phyloP scores from a whole-genome alignment of 2,329 filamentous ascomycete genomes.

The Thielaviopsis ethacetica region DNA sequence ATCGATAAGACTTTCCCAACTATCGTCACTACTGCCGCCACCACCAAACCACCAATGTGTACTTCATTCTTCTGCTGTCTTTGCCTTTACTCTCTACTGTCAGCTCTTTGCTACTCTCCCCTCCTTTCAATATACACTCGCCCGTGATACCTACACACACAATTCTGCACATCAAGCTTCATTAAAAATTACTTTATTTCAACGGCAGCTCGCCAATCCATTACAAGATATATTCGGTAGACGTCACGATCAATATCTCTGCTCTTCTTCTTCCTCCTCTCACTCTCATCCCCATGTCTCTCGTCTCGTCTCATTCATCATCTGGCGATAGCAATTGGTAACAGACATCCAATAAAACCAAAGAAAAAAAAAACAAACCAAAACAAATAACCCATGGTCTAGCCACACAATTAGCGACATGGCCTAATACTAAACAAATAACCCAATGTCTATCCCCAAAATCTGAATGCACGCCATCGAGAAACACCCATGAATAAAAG shows the following conservation, averaged over 20 bases:
- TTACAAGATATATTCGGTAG: background rate
- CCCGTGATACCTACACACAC: too few relatives aligned
- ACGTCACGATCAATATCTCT: background rate
- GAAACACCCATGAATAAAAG: background rate
- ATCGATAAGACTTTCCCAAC: background rate
- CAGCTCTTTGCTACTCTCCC: too few relatives aligned
- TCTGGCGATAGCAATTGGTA: constrained; percentile 1
- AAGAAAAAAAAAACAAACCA: constrained; percentile 1
- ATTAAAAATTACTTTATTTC: too few relatives aligned
- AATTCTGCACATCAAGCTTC: too few relatives aligned
- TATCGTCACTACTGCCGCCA: too few relatives aligned
- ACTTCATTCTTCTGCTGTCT: too few relatives aligned
- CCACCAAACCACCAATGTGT: too few relatives aligned
- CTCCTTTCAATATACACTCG: too few relatives aligned
- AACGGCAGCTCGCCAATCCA: too few relatives aligned
- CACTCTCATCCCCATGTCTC: background rate
- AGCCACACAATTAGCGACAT: background rate
- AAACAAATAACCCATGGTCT: constrained; percentile 2
- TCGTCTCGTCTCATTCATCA: background rate
- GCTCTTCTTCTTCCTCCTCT: background rate
- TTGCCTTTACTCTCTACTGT: too few relatives aligned
- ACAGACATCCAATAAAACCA: constrained; percentile 1
- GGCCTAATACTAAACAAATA: background rate
- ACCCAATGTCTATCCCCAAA: constrained; percentile 9
- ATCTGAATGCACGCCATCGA: background rate